A percentile compares a stretch with the other conserved stretches of the same genome.
phyloP scores from a whole-genome alignment of 169 alveolate genomes.

The Babesia bovis region DNA sequence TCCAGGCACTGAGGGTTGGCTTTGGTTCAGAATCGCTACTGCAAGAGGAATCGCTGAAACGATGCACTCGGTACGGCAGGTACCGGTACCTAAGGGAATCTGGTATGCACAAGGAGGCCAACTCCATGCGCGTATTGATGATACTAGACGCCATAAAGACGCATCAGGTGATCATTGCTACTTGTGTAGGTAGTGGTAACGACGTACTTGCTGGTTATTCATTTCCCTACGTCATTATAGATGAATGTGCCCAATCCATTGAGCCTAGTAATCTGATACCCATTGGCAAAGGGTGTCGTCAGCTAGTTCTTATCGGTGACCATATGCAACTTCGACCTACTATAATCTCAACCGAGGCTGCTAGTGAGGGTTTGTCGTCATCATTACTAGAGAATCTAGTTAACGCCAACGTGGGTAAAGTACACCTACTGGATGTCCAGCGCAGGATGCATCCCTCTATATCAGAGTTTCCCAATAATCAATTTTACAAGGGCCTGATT shows the following conservation, averaged over 20 bases:
- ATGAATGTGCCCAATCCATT: constrained; percentile 85
- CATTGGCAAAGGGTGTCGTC: constrained; percentile 81
- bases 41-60: constrained; percentile 75
- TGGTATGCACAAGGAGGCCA: constrained; percentile 75
- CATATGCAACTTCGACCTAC: constrained; percentile 98
- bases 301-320: constrained; percentile 93
- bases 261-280: constrained; percentile 74
- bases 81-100: constrained; percentile 59
- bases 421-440: constrained; percentile 86
- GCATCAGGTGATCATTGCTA: constrained; percentile 81
- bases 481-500: constrained; percentile 84
- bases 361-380: constrained; percentile 76
- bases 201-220: constrained; percentile 75
- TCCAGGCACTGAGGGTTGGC: constrained; percentile 71
- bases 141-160: constrained; percentile 70
- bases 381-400: constrained; percentile 88
- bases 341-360: constrained; percentile 87
- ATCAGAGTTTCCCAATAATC: constrained; percentile 89
- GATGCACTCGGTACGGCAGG: constrained; percentile 58
- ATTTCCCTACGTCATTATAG: constrained; percentile 82
- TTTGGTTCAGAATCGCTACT: constrained; percentile 71
- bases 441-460: constrained; percentile 96
- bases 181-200: constrained; percentile 87
- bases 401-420: constrained; percentile 69
- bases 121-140: constrained; percentile 64